These are phyloP conservation scores for Clarireedia hainanense DNA, from an alignment of 2,329 filamentous ascomycete species.

Conservation along the genomic window DNA sequence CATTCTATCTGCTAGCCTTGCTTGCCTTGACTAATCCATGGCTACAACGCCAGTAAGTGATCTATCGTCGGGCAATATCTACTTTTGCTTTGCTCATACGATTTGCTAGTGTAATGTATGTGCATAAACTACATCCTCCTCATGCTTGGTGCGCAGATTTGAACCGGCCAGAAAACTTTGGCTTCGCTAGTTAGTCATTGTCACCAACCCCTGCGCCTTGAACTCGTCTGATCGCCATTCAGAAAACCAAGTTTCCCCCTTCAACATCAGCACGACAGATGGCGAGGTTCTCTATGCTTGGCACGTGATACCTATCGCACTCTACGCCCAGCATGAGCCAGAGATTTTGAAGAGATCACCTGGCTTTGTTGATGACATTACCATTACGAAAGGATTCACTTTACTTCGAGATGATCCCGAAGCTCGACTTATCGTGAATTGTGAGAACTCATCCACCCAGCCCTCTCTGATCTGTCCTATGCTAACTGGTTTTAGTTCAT, in stretches of 20 bases:
- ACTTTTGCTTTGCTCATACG: not conserved
- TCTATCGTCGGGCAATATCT: not conserved
- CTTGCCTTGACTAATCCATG: constrained; percentile 56
- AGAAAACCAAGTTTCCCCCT: constrained; percentile 86
- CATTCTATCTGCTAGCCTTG: constrained; percentile 61
- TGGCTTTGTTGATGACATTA: constrained; percentile 40
- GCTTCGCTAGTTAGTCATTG: constrained; percentile 63
- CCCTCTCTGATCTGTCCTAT: not conserved
- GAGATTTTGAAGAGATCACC: constrained; percentile 44
- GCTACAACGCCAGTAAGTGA: constrained; percentile 71
- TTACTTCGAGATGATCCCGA: constrained; percentile 56
- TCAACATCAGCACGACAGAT: constrained; percentile 67
- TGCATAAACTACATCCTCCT: constrained; percentile 64
- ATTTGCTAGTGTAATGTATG: constrained; percentile 59
- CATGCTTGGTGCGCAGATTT: constrained; percentile 60
- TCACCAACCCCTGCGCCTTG: not conserved
- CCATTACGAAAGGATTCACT: constrained; percentile 48
- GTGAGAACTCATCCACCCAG: constrained; percentile 34
- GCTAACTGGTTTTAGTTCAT: constrained; percentile 42
- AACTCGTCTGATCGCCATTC: constrained; percentile 2
- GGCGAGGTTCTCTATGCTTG: constrained; percentile 76
- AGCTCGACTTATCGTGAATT: constrained; percentile 55
- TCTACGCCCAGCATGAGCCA: constrained; percentile 66
- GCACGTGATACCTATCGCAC: constrained; percentile 76
- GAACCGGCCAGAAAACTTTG: constrained; percentile 71